These are phyloP conservation scores for Ilex paraguariensis DNA, from an alignment of 305 asterid genomes.

Conservation along the genomic window DNA sequence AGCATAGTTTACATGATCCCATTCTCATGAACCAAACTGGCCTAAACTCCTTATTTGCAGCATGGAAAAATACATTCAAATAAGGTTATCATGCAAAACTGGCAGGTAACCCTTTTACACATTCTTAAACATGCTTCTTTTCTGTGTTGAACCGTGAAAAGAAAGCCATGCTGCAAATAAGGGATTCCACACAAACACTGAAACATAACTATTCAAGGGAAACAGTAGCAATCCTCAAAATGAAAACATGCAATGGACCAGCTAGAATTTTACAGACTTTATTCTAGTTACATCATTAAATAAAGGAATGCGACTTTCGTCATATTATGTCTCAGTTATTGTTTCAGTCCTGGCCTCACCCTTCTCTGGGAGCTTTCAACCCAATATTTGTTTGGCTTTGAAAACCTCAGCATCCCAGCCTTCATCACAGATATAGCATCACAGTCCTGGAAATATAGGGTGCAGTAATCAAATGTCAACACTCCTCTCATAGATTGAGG, in stretches of 20 bases:
- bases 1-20: no score
- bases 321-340: not conserved
- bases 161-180: not conserved
- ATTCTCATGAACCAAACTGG: no score
- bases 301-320: not conserved
- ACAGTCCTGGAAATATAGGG: slow-evolving; percentile 53
- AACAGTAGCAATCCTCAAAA: not conserved
- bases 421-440: slow-evolving; percentile 62
- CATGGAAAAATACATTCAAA: no score
- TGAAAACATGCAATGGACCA: not conserved
- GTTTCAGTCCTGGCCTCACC: slow-evolving; percentile 42
- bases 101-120: not conserved
- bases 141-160: not conserved
- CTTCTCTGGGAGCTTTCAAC: slow-evolving; percentile 90
- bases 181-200: not conserved
- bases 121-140: not conserved
- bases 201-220: not conserved
- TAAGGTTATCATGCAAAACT: not conserved
- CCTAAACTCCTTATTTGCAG: no score
- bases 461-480: not conserved
- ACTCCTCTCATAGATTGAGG: not conserved
- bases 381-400: slow-evolving; percentile 91
- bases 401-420: slow-evolving; percentile 72
- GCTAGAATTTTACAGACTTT: not conserved
- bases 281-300: not conserved